Base-by-base conservation (phyloP, 306 rosid genomes). In the Lathyrus sativus region DNA sequence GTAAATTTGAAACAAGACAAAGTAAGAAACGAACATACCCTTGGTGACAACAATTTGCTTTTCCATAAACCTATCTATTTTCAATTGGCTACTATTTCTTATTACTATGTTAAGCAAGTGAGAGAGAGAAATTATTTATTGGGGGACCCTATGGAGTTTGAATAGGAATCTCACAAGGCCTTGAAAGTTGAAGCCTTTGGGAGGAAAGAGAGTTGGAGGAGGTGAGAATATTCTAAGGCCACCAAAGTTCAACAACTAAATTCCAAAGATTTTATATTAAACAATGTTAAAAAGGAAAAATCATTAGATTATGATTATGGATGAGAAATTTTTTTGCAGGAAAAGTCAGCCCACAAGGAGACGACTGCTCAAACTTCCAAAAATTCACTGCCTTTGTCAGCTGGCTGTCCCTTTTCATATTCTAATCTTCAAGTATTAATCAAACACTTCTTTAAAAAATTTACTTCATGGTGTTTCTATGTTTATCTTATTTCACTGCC, bases 321-420 rank as follows among this genome's bases (percentile, higher is more conserved):
- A 74, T 70, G 63, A 14, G 50, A 56, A 67, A 55, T 19, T 45
- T 19, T 29, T 63, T 42, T 68, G 81, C 83, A 82, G 87, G 74
- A 68, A 77, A 91, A 87, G 97, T 91, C 96, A 91, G 97, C 97
- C 79, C 96, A 76, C 85, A 87, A 82, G 63, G 67, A 70, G 87
- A 89, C 91, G 96, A 83, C 84, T 77, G 79, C 93, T 84, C 97
- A 70, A 62, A 80, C 85, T 82, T 84, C 97, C 77, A 91, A 89
- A 89, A 80, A 91, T 91, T 89, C 96, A 91, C 96, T 87, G 93
- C 79, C 81, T 88, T 91, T 85, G 89, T 91, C 97, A 86, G 86
- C 79, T 88, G 61, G 33, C 79, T 82, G 85, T 82, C 68, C 54
- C n/a, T 64, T 57, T 67, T 71, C 61, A 3, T 28, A 46, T 35